These are phyloP conservation scores for Colletotrichum limetticola DNA, from an alignment of 2,329 filamentous ascomycete species.

Conservation along the genomic window DNA sequence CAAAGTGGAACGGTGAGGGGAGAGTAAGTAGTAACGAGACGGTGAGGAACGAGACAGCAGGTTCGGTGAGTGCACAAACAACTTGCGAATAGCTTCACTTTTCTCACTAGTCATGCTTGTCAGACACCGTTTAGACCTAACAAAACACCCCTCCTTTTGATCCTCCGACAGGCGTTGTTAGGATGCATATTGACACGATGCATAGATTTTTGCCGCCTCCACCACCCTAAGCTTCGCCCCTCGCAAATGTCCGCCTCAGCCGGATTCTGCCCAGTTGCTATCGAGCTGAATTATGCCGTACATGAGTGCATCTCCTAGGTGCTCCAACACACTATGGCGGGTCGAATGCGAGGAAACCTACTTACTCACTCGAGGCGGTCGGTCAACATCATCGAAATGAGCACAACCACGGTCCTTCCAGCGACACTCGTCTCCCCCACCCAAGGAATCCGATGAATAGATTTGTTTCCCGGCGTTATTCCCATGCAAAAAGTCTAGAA, in stretches of 20 bases:
- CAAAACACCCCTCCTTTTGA: neutral
- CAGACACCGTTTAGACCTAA: neutral
- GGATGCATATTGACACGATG: neutral
- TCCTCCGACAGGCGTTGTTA: neutral
- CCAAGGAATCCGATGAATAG: neutral
- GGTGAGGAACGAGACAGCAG: neutral
- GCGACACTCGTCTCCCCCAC: neutral
- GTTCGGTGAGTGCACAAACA: neutral
- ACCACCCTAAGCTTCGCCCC: neutral
- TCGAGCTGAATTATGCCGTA: too few relatives aligned
- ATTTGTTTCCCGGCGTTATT: neutral
- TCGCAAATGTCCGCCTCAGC: neutral
- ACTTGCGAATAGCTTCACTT: slow-evolving; percentile 19
- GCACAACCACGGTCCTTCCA: neutral
- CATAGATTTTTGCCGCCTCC: neutral
- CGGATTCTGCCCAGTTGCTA: neutral
- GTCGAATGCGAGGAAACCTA: too few relatives aligned
- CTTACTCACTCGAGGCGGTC: neutral
- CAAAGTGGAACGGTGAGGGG: neutral
- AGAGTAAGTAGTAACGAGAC: neutral
- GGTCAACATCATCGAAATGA: neutral
- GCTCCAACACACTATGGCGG: neutral
- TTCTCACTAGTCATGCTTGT: neutral
- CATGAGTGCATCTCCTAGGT: neutral
- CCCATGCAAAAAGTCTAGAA: neutral